These are phyloP conservation scores for Fusarium sarcochroum DNA, from an alignment of 2,329 filamentous ascomycete genomes.

Conservation along the genomic window DNA sequence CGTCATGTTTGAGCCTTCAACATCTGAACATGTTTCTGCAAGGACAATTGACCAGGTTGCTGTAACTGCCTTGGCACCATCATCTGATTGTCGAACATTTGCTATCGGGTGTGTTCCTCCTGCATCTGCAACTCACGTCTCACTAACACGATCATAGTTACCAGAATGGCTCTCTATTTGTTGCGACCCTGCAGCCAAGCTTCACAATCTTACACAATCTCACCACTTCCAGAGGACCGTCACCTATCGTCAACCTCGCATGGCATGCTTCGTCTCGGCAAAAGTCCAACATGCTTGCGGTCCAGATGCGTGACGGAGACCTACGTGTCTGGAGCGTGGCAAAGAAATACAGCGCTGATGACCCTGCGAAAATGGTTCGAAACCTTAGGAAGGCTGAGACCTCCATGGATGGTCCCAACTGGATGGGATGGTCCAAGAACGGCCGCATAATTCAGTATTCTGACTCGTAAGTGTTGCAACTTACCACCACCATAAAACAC, in stretches of 20 bases:
- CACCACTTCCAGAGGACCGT: constrained; percentile 85
- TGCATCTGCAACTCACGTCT: not conserved
- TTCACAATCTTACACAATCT: constrained; percentile 96
- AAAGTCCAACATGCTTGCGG: constrained; percentile 97
- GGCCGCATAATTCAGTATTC: constrained; percentile 94
- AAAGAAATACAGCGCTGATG: constrained; percentile 78
- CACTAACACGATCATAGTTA: constrained; percentile 70
- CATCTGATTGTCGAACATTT: constrained; percentile 91
- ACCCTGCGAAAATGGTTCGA: constrained; percentile 89
- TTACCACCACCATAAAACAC: constrained; percentile 42
- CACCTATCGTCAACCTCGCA: constrained; percentile 85
- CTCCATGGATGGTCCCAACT: constrained; percentile 82
- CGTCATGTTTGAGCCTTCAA: constrained; percentile 93
- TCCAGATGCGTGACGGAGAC: constrained; percentile 92
- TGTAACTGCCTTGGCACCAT: constrained; percentile 92
- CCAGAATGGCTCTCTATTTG: constrained; percentile 92
- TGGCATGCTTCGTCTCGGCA: constrained; percentile 98
- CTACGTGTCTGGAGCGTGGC: constrained; percentile 96
- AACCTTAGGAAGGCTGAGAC: constrained; percentile 86
- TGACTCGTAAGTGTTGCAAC: constrained; percentile 77
- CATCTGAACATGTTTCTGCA: constrained; percentile 91
- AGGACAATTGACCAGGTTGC: constrained; percentile 93
- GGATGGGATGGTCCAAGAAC: constrained; percentile 99
- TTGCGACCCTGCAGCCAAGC: constrained; percentile 88
- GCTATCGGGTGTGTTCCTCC: constrained; percentile 82